Base-by-base conservation (phyloP, 306 rosid genomes). In the Biancaea sappan region DNA sequence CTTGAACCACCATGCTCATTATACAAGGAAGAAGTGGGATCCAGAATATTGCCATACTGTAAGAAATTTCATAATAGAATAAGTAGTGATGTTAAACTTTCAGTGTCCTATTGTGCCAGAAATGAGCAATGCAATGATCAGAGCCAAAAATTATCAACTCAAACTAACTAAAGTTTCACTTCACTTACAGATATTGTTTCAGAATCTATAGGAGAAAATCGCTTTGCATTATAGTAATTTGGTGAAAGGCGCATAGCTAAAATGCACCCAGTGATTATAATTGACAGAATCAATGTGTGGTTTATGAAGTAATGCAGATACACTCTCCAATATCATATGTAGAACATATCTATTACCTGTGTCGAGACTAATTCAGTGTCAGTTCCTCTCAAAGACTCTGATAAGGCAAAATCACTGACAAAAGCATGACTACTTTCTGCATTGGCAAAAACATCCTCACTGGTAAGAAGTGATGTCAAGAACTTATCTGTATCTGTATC, bases 261-360 rank as follows among this genome's bases (percentile, higher is more conserved):
- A 72, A 58, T 46, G 69, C 3, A 12, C 8, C 19, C 7, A 14
- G 44, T 28, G 56, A 59, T 72, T 43, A 31, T 58, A 66, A 58
- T 58, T 69, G 29, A 57, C 13, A 43, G 31, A 14, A 11, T 26
- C 41, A 26, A 58, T 11, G 12, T 26, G 40, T 24, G 25, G 19
- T 50, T 66, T 64, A 59, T 32, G 35, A 24, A 40, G 31, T 38
- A 52, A 6, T 52, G 63, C 38, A 66, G 51, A 28, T 2, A 12
- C 34, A 11, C 6, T 61, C 74, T 44, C 73, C 80, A 56, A 22
- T 57, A 37, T 35, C 16, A 19, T 40, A 22, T 63, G 35, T 46
- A 58, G 37, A 15, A 1, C 29, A 67, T 24, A 28, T 34, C 29
- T 50, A n/a, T 70, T 81, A 86, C 88, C 82, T 0, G 47, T 69